Conservation (phyloP, 139 green algal species). For the Monoraphidium neglectum region DNA sequence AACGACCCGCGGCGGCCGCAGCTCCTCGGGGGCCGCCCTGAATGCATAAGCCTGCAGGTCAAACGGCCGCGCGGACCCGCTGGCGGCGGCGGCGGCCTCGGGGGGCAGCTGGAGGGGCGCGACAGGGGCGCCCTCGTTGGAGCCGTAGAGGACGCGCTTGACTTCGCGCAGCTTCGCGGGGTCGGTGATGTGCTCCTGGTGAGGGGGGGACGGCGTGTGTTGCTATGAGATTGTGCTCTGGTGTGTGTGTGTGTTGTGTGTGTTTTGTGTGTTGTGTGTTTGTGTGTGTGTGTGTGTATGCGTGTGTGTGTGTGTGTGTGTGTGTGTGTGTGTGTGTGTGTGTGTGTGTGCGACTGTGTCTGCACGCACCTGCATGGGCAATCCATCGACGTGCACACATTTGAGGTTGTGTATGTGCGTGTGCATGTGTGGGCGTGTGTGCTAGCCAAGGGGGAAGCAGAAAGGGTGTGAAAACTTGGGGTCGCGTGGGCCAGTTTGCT, state of each 20-base stretch:
- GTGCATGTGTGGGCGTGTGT: too few species aligned
- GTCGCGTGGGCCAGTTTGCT: too few species aligned
- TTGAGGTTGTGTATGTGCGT: too few species aligned
- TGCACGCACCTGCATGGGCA: too few species aligned
- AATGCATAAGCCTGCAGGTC: conserved; percentile 71
- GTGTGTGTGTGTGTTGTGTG: too few species aligned
- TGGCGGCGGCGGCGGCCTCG: background rate
- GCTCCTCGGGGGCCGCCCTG: conserved; percentile 78
- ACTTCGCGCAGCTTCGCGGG: conserved; percentile 69
- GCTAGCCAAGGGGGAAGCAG: too few species aligned
- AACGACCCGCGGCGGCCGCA: conserved; percentile 73
- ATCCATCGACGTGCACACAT: too few species aligned
- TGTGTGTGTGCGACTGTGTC: too few species aligned
- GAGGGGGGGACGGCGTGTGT: background rate
- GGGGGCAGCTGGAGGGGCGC: conserved; percentile 23
- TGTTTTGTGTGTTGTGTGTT: background rate
- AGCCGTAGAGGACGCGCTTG: conserved; percentile 76
- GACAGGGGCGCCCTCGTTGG: conserved; percentile 69
- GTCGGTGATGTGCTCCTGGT: conserved; percentile 64
- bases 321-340: too few species aligned
- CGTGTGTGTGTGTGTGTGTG: too few species aligned
- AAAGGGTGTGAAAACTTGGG: too few species aligned
- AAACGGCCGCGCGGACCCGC: conserved; percentile 40
- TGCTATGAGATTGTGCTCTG: background rate
- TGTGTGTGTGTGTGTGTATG: too few species aligned